Conservation (phyloP, 768 basidiomycete genomes). For the Calocybe gangraenosa region DNA sequence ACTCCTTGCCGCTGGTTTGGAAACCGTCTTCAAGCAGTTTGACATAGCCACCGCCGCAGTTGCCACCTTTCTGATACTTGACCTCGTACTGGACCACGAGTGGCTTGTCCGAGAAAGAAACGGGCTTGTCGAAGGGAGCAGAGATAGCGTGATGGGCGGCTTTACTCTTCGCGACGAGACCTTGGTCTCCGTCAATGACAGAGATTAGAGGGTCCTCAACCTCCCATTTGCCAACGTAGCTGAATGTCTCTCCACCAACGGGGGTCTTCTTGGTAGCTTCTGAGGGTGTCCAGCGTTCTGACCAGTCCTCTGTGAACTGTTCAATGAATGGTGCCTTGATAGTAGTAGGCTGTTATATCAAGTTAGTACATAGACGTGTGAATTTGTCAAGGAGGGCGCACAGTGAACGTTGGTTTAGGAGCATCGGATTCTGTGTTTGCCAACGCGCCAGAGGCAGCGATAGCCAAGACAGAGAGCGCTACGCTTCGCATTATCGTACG, state of each 20-base stretch:
- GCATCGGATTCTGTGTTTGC: constrained; percentile 50
- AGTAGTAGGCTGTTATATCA: constrained; percentile 53
- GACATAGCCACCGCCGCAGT: constrained; percentile 98
- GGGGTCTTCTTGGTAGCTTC: constrained; percentile 98
- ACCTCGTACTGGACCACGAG: constrained; percentile 98
- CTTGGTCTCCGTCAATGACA: constrained; percentile 81
- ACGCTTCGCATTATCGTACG: constrained; percentile 83
- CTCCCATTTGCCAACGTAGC: constrained; percentile 95
- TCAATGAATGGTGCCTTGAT: constrained; percentile 91
- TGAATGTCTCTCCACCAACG: constrained; percentile 93
- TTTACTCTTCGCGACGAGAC: constrained; percentile 93
- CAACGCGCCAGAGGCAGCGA: constrained; percentile 60
- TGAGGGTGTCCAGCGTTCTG: constrained; percentile 91
- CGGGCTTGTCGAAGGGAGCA: constrained; percentile 73
- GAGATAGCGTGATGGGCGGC: constrained; percentile 99
- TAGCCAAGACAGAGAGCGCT: constrained; percentile 73
- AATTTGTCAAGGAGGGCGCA: constrained; percentile 26
- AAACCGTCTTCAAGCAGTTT: constrained; percentile 94
- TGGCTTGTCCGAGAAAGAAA: constrained; percentile 81
- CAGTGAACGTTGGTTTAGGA: constrained; percentile 67
- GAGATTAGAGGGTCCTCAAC: constrained; percentile 84
- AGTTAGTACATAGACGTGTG: constrained; percentile 13
- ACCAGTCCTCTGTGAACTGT: constrained; percentile 92
- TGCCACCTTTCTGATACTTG: constrained; percentile 98
- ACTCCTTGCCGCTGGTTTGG: constrained; percentile 90